Evolutionary conservation across 78 protist genomes (phyloP).

Genomic region (Capsaspora owczarzaki): DNA sequence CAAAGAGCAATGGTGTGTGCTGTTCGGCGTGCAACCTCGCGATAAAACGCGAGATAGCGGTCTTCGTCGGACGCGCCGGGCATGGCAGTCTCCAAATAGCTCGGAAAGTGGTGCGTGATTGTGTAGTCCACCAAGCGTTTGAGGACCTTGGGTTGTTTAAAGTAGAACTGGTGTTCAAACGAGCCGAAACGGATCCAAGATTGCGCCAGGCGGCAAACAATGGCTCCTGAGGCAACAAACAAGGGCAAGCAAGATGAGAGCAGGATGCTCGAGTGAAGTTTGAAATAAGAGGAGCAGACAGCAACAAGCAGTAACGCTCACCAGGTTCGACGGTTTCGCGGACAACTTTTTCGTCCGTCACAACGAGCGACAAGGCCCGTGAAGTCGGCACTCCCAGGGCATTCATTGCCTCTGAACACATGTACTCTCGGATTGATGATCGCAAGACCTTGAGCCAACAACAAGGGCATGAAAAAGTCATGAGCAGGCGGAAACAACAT

Average conservation of each 20-base stretch:
- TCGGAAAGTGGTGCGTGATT: not conserved
- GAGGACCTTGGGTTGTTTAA: not conserved
- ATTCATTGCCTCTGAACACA: constrained; percentile 62
- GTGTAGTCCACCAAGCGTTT: not conserved
- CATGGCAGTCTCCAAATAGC: not conserved
- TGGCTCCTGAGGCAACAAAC: no score
- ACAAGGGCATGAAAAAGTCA: no score
- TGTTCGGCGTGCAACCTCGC: constrained; percentile 30
- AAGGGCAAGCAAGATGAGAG: no score
- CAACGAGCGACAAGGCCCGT: constrained; percentile 30
- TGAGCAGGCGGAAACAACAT: no score
- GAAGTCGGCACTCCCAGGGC: constrained; percentile 59
- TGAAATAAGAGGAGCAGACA: no score
- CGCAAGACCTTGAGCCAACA: constrained; percentile 71
- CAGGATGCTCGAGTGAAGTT: no score
- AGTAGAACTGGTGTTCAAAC: constrained; percentile 19
- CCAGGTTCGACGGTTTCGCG: constrained; percentile 21
- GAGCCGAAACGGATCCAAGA: constrained; percentile 67
- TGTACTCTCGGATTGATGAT: constrained; percentile 70
- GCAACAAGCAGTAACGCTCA: no score
- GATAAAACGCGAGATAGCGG: not conserved
- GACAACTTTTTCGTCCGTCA: not conserved
- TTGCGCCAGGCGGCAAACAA: constrained; percentile 53
- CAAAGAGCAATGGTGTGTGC: constrained; percentile 61
- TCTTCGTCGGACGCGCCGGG: not conserved